phyloP scores from a whole-genome alignment of 225 moss, liverwort and hornwort genomes.

The Pleurozium schreberi region DNA sequence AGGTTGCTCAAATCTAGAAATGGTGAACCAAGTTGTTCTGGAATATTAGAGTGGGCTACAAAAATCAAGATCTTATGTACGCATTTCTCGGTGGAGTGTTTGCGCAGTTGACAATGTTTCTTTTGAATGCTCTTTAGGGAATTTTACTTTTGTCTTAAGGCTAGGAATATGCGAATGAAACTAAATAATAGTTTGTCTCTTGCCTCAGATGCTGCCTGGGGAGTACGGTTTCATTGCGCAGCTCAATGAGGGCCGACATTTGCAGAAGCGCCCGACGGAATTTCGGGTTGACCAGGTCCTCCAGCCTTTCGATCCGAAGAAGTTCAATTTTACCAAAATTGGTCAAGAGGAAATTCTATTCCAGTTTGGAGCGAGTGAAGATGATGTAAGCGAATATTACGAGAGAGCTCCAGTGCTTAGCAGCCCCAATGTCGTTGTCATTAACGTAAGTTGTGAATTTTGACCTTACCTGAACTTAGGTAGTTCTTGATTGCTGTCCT shows the following conservation, averaged over 20 bases:
- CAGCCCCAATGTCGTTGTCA: constrained; percentile 64
- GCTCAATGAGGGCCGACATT: constrained; percentile 78
- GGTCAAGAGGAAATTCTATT: constrained; percentile 64
- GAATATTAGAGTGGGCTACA: neutral
- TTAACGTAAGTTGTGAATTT: constrained; percentile 49
- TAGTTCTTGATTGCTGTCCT: neutral
- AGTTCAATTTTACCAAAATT: constrained; percentile 89
- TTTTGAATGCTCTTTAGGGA: neutral
- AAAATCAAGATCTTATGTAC: neutral
- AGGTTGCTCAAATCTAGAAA: neutral
- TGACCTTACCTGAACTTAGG: neutral
- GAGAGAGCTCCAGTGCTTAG: constrained; percentile 24
- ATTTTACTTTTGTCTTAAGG: too few species aligned
- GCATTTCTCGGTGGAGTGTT: neutral
- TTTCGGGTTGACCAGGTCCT: constrained; percentile 82
- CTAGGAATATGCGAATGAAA: neutral
- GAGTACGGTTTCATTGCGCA: constrained; percentile 77
- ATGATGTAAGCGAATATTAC: constrained; percentile 23
- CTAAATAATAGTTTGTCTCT: neutral
- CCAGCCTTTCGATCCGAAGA: constrained; percentile 62
- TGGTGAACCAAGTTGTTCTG: neutral
- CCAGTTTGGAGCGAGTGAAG: constrained; percentile 52
- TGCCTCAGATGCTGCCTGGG: constrained; percentile 61
- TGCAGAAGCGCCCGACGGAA: constrained; percentile 81
- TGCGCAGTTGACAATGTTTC: neutral